Percentiles rank a stretch among this genome's conserved stretches.
phyloP scores from a whole-genome alignment of 768 basidiomycete genomes.

The Suillus placidus region DNA sequence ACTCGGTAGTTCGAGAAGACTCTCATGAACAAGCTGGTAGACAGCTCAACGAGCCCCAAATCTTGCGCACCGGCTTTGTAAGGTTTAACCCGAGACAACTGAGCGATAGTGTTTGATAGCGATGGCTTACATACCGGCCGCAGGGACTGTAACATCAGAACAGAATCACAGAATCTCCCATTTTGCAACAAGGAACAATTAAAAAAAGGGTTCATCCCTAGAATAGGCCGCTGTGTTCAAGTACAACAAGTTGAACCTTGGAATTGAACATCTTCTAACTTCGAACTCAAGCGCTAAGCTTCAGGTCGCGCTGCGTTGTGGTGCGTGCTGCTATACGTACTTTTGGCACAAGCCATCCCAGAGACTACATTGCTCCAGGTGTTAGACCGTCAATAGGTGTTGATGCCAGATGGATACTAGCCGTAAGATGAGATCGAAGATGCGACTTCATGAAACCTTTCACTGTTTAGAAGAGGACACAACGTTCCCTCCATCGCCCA shows the following conservation, averaged over 20 bases:
- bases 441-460: constrained; percentile 54
- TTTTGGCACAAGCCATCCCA: neutral
- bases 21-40: too few species aligned
- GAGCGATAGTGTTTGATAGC: neutral
- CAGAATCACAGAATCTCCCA: neutral
- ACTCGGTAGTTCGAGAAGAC: neutral
- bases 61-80: neutral
- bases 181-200: neutral
- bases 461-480: constrained; percentile 48
- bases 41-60: neutral
- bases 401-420: constrained; percentile 49
- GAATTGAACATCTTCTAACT: neutral
- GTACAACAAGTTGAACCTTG: neutral
- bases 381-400: constrained; percentile 49
- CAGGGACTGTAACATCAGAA: neutral
- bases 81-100: neutral
- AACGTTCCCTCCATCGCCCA: constrained; percentile 21
- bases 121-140: neutral
- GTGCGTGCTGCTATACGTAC: neutral
- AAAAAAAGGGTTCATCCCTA: neutral
- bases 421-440: constrained; percentile 43
- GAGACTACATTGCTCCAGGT: constrained; percentile 32
- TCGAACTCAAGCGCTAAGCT: neutral
- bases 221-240: neutral
- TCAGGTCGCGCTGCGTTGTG: neutral